phyloP scores from a whole-genome alignment of 108 stramenopile genomes.

The Nannochloropsis salina region DNA sequence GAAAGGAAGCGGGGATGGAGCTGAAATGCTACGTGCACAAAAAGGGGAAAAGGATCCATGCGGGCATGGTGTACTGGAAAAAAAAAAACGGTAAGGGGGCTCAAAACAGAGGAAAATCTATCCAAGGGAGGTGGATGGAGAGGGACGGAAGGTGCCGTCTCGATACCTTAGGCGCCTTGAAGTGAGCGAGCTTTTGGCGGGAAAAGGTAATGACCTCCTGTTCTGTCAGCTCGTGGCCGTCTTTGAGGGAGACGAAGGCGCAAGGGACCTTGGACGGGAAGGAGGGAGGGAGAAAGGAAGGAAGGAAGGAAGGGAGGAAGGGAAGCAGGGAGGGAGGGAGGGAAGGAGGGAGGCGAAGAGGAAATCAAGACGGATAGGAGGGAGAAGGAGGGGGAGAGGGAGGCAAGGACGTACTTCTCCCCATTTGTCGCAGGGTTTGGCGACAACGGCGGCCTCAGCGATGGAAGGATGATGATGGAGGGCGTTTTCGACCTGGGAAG shows the following conservation, averaged over 20 bases:
- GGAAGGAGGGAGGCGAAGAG: not conserved
- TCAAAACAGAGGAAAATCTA: no score
- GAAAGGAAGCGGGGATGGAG: not conserved
- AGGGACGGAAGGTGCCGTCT: no score
- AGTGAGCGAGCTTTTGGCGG: constrained; percentile 26
- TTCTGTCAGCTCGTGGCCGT: not conserved
- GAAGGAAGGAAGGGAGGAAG: not conserved
- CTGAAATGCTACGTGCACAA: not conserved
- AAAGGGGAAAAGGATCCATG: not conserved
- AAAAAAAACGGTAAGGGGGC: no score
- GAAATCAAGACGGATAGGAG: no score
- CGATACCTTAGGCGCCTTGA: constrained; percentile 31
- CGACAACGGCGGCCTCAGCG: constrained; percentile 42
- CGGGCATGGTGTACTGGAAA: not conserved
- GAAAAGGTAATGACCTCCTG: constrained; percentile 27
- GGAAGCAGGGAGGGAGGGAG: not conserved
- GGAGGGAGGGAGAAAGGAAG: not conserved
- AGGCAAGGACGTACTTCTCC: constrained; percentile 33
- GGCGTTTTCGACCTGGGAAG: not conserved
- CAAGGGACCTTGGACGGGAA: not conserved
- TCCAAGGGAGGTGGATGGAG: no score
- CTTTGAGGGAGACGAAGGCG: not conserved
- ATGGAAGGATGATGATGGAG: constrained; percentile 46
- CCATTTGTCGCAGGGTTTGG: constrained; percentile 43
- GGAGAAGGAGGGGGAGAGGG: not conserved